A percentile compares a stretch with the other conserved stretches of the same genome.
Conservation (phyloP, 2,329 filamentous ascomycete species). For the Cercospora beticola region DNA sequence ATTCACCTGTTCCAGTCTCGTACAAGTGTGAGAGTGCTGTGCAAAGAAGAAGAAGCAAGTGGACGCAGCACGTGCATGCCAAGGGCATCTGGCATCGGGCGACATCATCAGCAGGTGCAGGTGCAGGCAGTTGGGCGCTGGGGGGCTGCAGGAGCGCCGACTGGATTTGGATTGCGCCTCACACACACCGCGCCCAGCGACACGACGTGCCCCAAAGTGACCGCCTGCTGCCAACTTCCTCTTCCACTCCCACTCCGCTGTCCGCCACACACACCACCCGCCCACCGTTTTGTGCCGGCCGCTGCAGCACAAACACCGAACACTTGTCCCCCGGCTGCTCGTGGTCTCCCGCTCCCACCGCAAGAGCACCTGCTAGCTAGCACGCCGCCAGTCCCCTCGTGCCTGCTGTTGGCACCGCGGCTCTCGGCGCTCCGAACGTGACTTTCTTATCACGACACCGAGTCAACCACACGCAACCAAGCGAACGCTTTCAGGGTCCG, state of each 20-base stretch:
- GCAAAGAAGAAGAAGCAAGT: not conserved
- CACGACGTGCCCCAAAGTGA: not conserved
- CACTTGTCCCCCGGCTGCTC: not conserved
- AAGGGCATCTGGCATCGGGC: not conserved
- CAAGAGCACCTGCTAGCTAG: not conserved
- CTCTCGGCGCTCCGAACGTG: not conserved
- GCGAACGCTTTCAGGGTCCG: slow-evolving; percentile 1
- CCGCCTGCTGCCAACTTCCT: not conserved
- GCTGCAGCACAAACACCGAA: not conserved
- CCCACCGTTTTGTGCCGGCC: not conserved
- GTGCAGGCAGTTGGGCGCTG: not conserved
- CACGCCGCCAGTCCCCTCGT: not conserved
- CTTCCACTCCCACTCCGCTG: not conserved
- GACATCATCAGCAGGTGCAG: not conserved
- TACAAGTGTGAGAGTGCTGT: not conserved
- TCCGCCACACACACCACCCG: not conserved
- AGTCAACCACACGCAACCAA: not conserved
- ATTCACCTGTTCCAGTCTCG: not conserved
- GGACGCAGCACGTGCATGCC: not conserved
- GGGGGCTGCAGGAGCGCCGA: not conserved
- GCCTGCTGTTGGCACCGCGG: not conserved
- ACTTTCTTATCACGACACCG: not conserved
- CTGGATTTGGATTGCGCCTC: not conserved
- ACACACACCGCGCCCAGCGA: not conserved
- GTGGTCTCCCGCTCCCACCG: not conserved